Evolutionary conservation across 345 rosid species (phyloP).

Genomic region (Rhizophora mangle): DNA sequence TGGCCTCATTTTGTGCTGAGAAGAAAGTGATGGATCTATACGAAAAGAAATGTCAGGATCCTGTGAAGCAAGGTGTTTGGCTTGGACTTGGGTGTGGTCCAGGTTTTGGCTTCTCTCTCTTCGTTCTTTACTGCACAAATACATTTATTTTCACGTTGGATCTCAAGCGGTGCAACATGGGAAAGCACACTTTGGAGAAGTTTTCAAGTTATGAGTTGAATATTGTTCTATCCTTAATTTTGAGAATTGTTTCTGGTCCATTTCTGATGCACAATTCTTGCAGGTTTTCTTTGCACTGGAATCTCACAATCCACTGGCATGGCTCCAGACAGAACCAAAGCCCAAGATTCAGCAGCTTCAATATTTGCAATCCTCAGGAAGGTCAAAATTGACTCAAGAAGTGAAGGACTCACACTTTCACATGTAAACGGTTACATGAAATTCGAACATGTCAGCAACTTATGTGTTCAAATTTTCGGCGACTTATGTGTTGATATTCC

Average conservation of each 20-base stretch:
- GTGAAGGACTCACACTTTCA: constrained; percentile 47
- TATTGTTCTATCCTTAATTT: not conserved
- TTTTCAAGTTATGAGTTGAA: constrained; percentile 52
- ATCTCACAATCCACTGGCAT: constrained; percentile 68
- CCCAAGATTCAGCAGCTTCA: constrained; percentile 78
- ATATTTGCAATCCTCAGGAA: constrained; percentile 66
- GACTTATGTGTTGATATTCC: constrained; percentile 61
- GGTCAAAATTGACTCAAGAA: constrained; percentile 68
- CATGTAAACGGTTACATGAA: constrained; percentile 54
- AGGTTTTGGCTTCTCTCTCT: constrained; percentile 55
- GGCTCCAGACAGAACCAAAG: constrained; percentile 72
- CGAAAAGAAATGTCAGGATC: constrained; percentile 47
- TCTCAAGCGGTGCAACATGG: constrained; percentile 47
- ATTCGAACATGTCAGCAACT: constrained; percentile 65
- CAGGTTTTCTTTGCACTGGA: constrained; percentile 71
- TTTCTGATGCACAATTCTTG: not conserved
- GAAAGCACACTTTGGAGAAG: constrained; percentile 58
- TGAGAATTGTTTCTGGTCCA: not conserved
- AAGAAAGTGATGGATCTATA: constrained; percentile 55
- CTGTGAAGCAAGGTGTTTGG: constrained; percentile 42
- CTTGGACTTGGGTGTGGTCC: constrained; percentile 51
- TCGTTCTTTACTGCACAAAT: constrained; percentile 42
- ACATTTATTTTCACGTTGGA: no score
- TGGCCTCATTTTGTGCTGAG: constrained; percentile 69
- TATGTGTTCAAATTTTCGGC: constrained; percentile 54